phyloP scores from a whole-genome alignment of 2,329 filamentous ascomycete genomes.

The Trichoderma koningii region DNA sequence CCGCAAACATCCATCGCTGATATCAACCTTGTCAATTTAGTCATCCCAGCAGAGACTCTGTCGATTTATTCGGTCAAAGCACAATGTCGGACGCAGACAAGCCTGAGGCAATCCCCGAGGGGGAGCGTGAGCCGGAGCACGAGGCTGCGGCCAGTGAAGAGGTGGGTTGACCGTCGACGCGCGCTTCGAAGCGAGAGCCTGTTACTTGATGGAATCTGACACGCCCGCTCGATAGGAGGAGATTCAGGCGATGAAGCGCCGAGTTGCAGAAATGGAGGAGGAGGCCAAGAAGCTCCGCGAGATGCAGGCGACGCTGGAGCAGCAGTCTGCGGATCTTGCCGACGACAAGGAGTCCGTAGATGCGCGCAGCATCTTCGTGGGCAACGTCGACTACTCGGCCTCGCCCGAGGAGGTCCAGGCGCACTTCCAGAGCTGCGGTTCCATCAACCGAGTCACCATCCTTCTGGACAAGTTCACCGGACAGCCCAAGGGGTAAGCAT shows the following conservation, averaged over 20 bases:
- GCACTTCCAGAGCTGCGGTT: constrained; percentile 95
- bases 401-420: constrained; percentile 95
- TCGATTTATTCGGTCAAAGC: constrained; percentile 28
- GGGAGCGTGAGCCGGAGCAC: constrained; percentile 37
- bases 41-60: constrained; percentile 24
- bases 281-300: constrained; percentile 83
- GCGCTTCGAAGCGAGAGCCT: constrained; percentile 9
- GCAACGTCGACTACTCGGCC: constrained; percentile 96
- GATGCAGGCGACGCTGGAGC: constrained; percentile 84
- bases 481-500: constrained; percentile 91
- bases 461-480: constrained; percentile 97
- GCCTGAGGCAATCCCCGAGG: constrained; percentile 37
- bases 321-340: constrained; percentile 77
- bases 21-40: background rate
- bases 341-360: constrained; percentile 97
- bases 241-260: constrained; percentile 82
- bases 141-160: constrained; percentile 41
- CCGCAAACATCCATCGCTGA: background rate
- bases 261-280: constrained; percentile 88
- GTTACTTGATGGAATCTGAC: constrained; percentile 37
- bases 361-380: constrained; percentile 93
- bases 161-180: constrained; percentile 38
- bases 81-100: constrained; percentile 41
- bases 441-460: constrained; percentile 97
- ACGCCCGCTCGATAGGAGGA: constrained; percentile 60